These are phyloP conservation scores for Lachnellula willkommii DNA, from an alignment of 2,329 filamentous ascomycete species.

Conservation along the genomic window DNA sequence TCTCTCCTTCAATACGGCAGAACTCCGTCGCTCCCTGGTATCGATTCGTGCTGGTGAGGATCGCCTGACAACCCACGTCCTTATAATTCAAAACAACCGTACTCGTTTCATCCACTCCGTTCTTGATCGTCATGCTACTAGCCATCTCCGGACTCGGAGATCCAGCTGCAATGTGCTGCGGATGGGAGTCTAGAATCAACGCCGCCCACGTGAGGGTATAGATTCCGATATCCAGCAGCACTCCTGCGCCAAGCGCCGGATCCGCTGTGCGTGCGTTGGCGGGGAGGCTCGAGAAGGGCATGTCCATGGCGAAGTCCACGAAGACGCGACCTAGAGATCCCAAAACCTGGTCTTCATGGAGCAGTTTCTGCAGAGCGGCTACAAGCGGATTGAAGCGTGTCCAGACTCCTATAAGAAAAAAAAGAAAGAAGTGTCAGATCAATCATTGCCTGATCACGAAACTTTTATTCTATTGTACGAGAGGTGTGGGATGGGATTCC, in stretches of 20 bases:
- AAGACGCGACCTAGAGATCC: slow-evolving; percentile 37
- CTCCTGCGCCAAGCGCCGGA: slow-evolving; percentile 58
- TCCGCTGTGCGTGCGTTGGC: slow-evolving; percentile 56
- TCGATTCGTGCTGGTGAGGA: background rate
- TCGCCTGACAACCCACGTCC: slow-evolving; percentile 22
- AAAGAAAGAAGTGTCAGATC: too few species aligned
- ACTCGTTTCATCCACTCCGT: slow-evolving; percentile 56
- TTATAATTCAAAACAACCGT: slow-evolving; percentile 57
- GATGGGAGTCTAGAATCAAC: slow-evolving; percentile 46
- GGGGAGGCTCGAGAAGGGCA: background rate
- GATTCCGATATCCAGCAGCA: slow-evolving; percentile 60
- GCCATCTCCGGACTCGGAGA: slow-evolving; percentile 17
- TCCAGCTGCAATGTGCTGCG: slow-evolving; percentile 28
- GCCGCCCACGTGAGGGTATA: slow-evolving; percentile 64
- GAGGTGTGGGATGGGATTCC: too few species aligned
- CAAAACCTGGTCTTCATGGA: slow-evolving; percentile 35
- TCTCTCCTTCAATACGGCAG: slow-evolving; percentile 16
- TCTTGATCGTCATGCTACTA: slow-evolving; percentile 47
- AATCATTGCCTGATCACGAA: too few species aligned
- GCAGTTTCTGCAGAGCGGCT: slow-evolving; percentile 39
- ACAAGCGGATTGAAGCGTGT: slow-evolving; percentile 56
- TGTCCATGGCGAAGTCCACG: slow-evolving; percentile 20
- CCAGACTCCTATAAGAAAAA: slow-evolving; percentile 36
- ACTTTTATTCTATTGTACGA: too few species aligned
- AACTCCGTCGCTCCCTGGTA: background rate